These are phyloP conservation scores for Pseudocercospora crystallina DNA, from an alignment of 2,329 filamentous ascomycete genomes.

Conservation along the genomic window DNA sequence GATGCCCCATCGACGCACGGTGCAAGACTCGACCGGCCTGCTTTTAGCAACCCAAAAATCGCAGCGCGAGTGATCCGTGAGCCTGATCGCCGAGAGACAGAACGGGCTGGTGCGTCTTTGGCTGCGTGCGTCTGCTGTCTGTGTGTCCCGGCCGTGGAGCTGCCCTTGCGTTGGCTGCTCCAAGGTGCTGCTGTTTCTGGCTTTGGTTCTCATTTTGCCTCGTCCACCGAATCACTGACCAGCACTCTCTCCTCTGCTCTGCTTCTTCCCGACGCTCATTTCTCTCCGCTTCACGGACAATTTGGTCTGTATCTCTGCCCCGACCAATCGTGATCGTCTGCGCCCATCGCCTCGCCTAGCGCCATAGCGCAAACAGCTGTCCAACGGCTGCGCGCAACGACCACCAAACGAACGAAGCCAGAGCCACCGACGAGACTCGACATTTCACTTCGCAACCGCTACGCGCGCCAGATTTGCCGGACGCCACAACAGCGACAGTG, in stretches of 20 bases:
- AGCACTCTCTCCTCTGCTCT: too few species aligned
- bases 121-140: too few species aligned
- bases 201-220: too few species aligned
- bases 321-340: slow-evolving; percentile 12
- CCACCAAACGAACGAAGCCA: background rate
- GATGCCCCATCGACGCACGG: too few species aligned
- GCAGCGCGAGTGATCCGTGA: background rate
- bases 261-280: slow-evolving; percentile 13
- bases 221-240: too few species aligned
- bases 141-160: too few species aligned
- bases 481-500: background rate
- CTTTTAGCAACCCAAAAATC: too few species aligned
- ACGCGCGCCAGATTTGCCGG: slow-evolving; percentile 1
- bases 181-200: too few species aligned
- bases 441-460: background rate
- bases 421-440: slow-evolving; percentile 5
- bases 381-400: slow-evolving; percentile 2
- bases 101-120: too few species aligned
- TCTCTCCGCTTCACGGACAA: slow-evolving; percentile 8
- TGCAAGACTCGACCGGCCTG: too few species aligned
- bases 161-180: too few species aligned
- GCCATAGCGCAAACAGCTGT: too few species aligned
- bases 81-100: background rate
- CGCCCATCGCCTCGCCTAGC: background rate
- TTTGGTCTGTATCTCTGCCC: slow-evolving; percentile 1